phyloP scores from a whole-genome alignment of 805 yeast genomes.

The Schwanniomyces sp. region DNA sequence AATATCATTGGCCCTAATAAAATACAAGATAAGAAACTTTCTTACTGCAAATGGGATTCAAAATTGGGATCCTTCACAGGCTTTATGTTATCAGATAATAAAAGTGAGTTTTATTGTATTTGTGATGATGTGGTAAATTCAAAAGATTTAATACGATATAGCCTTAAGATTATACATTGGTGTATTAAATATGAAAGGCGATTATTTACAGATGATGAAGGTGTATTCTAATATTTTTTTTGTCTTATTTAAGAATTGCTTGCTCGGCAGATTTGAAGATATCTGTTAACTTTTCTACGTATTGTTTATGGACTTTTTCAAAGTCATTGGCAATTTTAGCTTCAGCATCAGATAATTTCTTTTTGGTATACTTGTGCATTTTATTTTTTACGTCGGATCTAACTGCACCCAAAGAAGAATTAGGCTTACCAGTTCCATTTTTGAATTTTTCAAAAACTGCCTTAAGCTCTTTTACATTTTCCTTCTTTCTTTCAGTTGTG shows the following conservation, averaged over 20 bases:
- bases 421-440: slow-evolving; percentile 43
- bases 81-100: slow-evolving; percentile 34
- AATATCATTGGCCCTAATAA: slow-evolving; percentile 14
- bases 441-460: slow-evolving; percentile 63
- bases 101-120: slow-evolving; percentile 38
- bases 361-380: slow-evolving; percentile 53
- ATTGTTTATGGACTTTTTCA: slow-evolving; percentile 70
- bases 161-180: slow-evolving; percentile 71
- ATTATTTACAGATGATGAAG: slow-evolving; percentile 74
- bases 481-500: slow-evolving; percentile 64
- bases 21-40: slow-evolving; percentile 39
- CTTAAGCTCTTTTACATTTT: slow-evolving; percentile 60
- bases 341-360: slow-evolving; percentile 55
- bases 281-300: slow-evolving; percentile 55
- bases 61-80: slow-evolving; percentile 23
- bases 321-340: slow-evolving; percentile 56
- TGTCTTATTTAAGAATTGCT: slow-evolving; percentile 32
- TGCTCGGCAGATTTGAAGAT: slow-evolving; percentile 58
- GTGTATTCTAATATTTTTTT: slow-evolving; percentile 35
- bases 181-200: slow-evolving; percentile 69
- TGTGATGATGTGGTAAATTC: slow-evolving; percentile 50
- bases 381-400: slow-evolving; percentile 56
- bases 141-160: slow-evolving; percentile 57
- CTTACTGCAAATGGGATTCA: slow-evolving; percentile 45
- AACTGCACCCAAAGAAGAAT: slow-evolving; percentile 45